These are phyloP conservation scores for Musa acuminata DNA, from an alignment of 176 grass and related monocot species.

Conservation along the genomic window DNA sequence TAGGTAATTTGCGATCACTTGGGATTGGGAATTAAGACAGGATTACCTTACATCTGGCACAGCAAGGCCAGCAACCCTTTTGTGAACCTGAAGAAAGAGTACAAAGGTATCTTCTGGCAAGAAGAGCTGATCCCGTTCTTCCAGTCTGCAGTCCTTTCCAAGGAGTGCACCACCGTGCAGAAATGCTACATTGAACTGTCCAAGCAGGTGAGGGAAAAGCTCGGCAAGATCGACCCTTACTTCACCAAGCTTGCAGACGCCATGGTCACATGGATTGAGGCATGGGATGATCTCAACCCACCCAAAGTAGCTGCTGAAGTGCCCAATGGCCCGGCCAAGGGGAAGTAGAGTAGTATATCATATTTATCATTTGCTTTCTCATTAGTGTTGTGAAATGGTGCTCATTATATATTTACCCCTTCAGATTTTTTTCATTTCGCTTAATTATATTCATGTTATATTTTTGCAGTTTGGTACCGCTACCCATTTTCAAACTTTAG, in stretches of 20 bases:
- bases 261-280: conserved; percentile 46
- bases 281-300: conserved; percentile 45
- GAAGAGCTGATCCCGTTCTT: conserved; percentile 98
- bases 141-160: conserved; percentile 53
- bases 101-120: conserved; percentile 99
- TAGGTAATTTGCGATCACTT: conserved; percentile 98
- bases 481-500: too few species aligned
- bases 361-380: not conserved
- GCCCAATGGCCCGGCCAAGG: conserved; percentile 25
- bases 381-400: conserved; percentile 9
- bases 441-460: too few species aligned
- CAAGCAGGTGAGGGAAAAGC: conserved; percentile 67
- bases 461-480: too few species aligned
- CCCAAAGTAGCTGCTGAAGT: conserved; percentile 14
- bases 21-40: conserved; percentile 84
- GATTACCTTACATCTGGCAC: conserved; percentile 97
- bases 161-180: conserved; percentile 75
- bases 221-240: conserved; percentile 30
- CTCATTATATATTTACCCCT: not conserved
- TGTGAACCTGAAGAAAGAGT: conserved; percentile 91
- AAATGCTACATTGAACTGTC: conserved; percentile 76
- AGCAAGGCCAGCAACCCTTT: conserved; percentile 99
- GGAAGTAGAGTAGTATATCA: conserved; percentile 11
- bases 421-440: not conserved
- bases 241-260: conserved; percentile 37